Evolutionary conservation across 2,329 filamentous ascomycete genomes (phyloP).

Genomic region (Tolypocladium tropicale): DNA sequence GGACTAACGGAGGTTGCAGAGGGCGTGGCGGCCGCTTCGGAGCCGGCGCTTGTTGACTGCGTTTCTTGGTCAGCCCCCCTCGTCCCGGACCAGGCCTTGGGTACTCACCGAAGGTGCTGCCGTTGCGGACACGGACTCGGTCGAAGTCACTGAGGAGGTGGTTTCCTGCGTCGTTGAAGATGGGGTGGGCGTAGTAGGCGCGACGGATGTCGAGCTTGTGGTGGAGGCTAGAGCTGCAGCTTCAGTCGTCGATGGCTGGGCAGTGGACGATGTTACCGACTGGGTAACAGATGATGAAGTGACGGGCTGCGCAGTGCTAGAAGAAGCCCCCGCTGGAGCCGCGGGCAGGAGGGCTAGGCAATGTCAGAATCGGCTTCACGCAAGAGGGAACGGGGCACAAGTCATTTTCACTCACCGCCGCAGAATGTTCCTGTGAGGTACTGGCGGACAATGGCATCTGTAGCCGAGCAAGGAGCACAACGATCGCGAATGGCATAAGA

Average conservation of each 20-base stretch:
- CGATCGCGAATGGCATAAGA: constrained; percentile 24
- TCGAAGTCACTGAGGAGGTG: constrained; percentile 1
- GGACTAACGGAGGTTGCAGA: constrained; percentile 1
- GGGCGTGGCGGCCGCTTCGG: background rate
- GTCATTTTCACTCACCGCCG: constrained; percentile 3
- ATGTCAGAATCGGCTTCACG: background rate
- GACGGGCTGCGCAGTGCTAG: background rate
- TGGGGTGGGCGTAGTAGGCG: background rate
- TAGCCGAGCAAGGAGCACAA: constrained; percentile 17
- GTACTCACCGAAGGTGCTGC: background rate
- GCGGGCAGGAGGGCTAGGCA: background rate
- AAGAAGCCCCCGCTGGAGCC: background rate
- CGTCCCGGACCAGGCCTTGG: background rate
- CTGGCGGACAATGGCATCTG: constrained; percentile 16
- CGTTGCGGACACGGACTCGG: background rate
- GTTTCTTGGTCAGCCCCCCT: background rate
- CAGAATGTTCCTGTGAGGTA: constrained; percentile 15
- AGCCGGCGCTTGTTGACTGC: background rate
- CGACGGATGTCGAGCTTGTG: background rate
- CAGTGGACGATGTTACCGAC: background rate
- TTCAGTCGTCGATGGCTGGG: background rate
- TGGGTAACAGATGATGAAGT: background rate
- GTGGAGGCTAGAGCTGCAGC: background rate
- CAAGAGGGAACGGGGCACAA: background rate
- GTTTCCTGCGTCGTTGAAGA: no score